Base-by-base conservation (phyloP, 495 filamentous ascomycete genomes). In the Penicillium fimorum region DNA sequence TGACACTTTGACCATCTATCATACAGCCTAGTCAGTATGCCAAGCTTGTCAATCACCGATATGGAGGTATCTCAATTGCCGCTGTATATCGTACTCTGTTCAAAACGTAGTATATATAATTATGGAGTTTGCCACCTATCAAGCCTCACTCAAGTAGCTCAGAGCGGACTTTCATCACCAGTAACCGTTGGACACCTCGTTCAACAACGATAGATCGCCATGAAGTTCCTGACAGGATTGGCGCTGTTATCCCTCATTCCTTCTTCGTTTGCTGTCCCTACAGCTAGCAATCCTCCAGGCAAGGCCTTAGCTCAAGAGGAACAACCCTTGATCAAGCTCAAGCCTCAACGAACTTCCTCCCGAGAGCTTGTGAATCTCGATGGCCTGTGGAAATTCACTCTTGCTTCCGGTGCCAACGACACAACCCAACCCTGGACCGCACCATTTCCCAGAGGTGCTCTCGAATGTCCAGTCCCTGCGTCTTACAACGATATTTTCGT, bases 401-500 rank as follows among this genome's bases (percentile, higher is more conserved):
- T 53, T 3, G 29, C 50, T 12, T 53, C 50, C 18, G 29, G 41
- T 35, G 40, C 13, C 12, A 53, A 45, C 15, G 50, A 53, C 29
- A 53, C 50, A 7, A 8, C 50, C 41, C 17, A 33, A 7, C 50
- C 50, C 1, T 53, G 50, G 50, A 53, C 50, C 11, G 50, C 41
- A 0, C 50, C 50, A 11, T 53, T 53, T 13, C 50, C 50, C 30
- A 53, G 35, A 11, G 41, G 41, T 15, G 13, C 13, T 12, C 50
- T 44, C 11, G 50, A 53, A 44, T 53, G 50, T 9, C 50, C 50
- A 0, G 50, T 53, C n/a, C 50, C 50, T 9, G 50, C 50, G 1
- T 53, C 50, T 20, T 53, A 53, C 27, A 53, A 53, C 15, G 50
- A 53, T 29, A 53, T 53, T 2, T 53, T 53, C 13, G 27, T 53